Evolutionary conservation across 768 basidiomycete genomes (phyloP).

Genomic region (Tulasnella sp.): DNA sequence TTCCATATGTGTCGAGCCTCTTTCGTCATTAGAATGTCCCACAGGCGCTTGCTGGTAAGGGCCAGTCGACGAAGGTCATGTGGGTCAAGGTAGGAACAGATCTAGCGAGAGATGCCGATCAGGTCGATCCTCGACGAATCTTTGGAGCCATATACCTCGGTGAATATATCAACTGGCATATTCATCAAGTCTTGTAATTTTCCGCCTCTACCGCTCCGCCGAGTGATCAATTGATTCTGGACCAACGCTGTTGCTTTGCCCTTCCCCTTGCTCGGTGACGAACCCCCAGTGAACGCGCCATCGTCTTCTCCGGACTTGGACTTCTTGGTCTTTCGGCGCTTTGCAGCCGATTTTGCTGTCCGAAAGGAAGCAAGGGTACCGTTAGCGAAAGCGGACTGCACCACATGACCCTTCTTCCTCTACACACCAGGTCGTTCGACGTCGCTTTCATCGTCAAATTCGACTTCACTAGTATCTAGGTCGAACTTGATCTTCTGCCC

Average conservation of each 20-base stretch:
- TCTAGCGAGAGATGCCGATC: neutral
- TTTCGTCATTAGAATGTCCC: conserved; percentile 21
- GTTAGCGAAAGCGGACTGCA: neutral
- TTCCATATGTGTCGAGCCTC: conserved; percentile 29
- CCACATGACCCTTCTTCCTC: neutral
- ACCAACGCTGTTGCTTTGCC: neutral
- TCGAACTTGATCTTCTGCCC: neutral
- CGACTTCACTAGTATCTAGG: neutral
- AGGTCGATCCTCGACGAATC: neutral
- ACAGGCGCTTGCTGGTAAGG: conserved; percentile 24
- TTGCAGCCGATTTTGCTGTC: neutral
- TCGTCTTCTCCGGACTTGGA: neutral
- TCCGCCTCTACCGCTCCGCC: conserved; percentile 14
- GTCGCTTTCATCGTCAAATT: neutral
- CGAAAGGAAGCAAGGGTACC: neutral
- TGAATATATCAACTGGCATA: conserved; percentile 36
- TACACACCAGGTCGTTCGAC: neutral
- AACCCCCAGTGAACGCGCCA: neutral
- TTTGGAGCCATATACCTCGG: conserved; percentile 24
- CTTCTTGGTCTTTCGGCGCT: neutral
- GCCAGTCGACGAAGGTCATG: conserved; percentile 31
- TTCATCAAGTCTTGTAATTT: conserved; percentile 34
- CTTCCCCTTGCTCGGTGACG: neutral
- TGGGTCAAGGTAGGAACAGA: conserved; percentile 25
- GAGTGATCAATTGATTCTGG: neutral